Base-by-base conservation (phyloP, 352 stramenopile species). In the Phytophthora tubulina region DNA sequence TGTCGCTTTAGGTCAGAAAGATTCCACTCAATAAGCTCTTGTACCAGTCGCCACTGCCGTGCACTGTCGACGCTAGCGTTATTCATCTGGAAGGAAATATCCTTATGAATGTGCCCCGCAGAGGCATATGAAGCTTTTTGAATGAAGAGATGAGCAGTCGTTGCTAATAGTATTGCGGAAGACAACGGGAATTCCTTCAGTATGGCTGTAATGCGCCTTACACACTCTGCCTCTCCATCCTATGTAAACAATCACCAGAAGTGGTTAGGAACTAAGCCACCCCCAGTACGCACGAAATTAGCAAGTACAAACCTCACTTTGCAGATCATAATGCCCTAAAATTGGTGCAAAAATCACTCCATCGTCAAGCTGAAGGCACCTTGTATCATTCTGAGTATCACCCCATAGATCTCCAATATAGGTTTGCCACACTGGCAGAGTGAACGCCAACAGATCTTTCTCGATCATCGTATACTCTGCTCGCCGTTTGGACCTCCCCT, bases 11-110 rank as follows among this genome's bases (percentile, higher is more conserved):
- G 14, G 2, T 71, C 52, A 11, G 41, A 39, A 14, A 80, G 67
- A 48, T 76, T 83, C 71, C 78, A 82, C 9, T 61, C 41, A 31
- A 81, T 56, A 27, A 84, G 41, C 17, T 68, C 51, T 60, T 81
- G 54, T 38, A 81, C 10, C 1, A 76, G 7, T 36, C 31, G 54
- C 73, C 71, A 73, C 7, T 56, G 63, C 8, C 21, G 55, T 13
- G 53, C 44, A 46, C 15, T 48, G 10, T 39, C 52, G 4, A 39
- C 17, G 27, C 17, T 33, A 27, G 11, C 32, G 15, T 21, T 15
- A 14, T 58, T 51, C 55, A 21, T 11, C 39, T 41, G n/a, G 30
- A 31, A 6, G 8, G 56, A 10, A 13, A 21, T 21, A 36, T 54
- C 42, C 9, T 21, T 52, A 15, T 31, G 32, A 15, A 15, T 15